Evolutionary conservation across 441 rosid species (phyloP).

Genomic region (Corymbia citriodora): DNA sequence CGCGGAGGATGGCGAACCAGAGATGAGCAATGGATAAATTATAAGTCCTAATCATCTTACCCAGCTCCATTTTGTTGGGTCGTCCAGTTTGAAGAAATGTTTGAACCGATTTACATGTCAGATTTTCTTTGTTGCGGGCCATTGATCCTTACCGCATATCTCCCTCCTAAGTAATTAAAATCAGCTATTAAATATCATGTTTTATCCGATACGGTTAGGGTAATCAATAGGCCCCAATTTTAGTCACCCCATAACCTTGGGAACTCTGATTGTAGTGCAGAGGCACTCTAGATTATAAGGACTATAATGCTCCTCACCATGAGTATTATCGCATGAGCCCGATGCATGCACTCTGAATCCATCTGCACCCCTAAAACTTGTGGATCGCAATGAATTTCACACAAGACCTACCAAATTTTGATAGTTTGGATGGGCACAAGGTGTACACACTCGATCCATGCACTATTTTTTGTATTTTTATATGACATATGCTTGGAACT

Average conservation of each 20-base stretch:
- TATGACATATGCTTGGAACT: accelerated
- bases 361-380: background rate
- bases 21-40: background rate
- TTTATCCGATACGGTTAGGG: too few relatives aligned
- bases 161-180: too few relatives aligned
- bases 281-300: background rate
- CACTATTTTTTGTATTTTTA: background rate
- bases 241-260: background rate
- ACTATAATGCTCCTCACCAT: background rate
- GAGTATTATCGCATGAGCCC: background rate
- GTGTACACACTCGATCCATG: background rate
- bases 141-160: too few relatives aligned
- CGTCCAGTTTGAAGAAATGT: too few relatives aligned
- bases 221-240: background rate
- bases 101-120: too few relatives aligned
- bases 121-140: too few relatives aligned
- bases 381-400: background rate
- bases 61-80: too few relatives aligned
- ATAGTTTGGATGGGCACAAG: background rate
- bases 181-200: background rate
- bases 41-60: background rate
- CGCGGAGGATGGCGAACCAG: background rate
- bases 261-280: background rate
- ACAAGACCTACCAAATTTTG: background rate
- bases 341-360: background rate